Conservation (phyloP, 345 rosid species). For the Citrus australasica region DNA sequence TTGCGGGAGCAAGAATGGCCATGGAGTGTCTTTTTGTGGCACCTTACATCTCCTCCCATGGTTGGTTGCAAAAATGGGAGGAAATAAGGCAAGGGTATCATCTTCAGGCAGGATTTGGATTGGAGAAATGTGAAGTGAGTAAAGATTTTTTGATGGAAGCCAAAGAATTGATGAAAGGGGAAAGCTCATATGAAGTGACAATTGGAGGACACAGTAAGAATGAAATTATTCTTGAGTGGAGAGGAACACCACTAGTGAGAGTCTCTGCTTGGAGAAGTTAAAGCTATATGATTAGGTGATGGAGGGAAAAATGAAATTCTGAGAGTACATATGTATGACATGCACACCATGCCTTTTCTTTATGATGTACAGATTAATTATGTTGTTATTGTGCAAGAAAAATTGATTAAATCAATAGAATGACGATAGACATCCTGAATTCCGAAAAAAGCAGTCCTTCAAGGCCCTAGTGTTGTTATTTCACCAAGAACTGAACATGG, state of each 20-base stretch:
- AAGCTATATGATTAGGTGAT: background rate
- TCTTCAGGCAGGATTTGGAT: background rate
- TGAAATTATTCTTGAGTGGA: conserved; percentile 44
- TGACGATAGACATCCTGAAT: background rate
- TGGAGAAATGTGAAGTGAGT: conserved; percentile 26
- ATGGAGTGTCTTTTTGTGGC: conserved; percentile 31
- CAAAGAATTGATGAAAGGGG: conserved; percentile 33
- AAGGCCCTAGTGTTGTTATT: background rate
- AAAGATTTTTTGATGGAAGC: conserved; percentile 33
- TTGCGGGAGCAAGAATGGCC: conserved; percentile 27
- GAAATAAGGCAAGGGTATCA: conserved; percentile 20
- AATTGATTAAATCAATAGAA: background rate
- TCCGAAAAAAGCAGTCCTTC: background rate
- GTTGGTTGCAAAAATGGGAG: conserved; percentile 25
- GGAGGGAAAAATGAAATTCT: background rate
- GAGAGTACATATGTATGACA: background rate
- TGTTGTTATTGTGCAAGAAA: background rate
- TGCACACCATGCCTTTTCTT: background rate
- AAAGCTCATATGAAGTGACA: conserved; percentile 32
- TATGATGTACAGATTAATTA: background rate
- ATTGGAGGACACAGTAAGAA: conserved; percentile 31
- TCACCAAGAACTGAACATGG: background rate
- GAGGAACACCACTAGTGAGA: conserved; percentile 34
- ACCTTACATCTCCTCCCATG: conserved; percentile 16
- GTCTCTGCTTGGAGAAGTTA: conserved; percentile 36